Evolutionary conservation across 371 early-diverging fungal species (phyloP), one percentile per base, ranked within the genome.

Genomic region (Scutellospora calospora): DNA sequence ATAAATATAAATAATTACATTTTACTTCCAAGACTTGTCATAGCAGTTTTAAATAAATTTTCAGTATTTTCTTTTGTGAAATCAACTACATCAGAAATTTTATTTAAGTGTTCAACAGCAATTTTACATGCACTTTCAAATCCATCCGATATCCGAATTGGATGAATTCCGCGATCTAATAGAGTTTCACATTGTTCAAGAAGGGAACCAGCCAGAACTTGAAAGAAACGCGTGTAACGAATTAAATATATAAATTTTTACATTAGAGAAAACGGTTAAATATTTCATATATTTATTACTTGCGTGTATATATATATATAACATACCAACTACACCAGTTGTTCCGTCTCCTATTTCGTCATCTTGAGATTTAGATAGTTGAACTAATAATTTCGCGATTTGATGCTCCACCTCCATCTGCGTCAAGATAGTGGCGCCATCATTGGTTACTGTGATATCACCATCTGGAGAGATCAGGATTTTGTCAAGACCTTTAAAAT

Each of bases 321-420:
- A 88, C 89, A 80, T 89, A 95, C 95, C 94, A 84, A 99, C 99
- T 81, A 99, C 98, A 85, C 99, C 97, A 20, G 99, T 99, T 45
- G 99, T 99, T 77, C 99, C 99, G 88, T 99, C 99, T 80, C 99
- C 99, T 86, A 99, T 98, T 89, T 99, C 99, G 84, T 99, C 98
- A 89, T 99, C 99, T 90, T 99, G 99, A 80, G 97, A 93, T 89
- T 98, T 95, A 79, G 98, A 98, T 69, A 99, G 89, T 87, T 99
- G 98, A 20, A 99, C 98, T 75, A 99, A 88, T 27, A 99, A 91
- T 87, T 97, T 98, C 27, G 99, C 99, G 83, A 99, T 98, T 87
- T 99, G 98, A 88, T 99, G 98, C 82, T 98, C 97, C 54, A 99
- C 98, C 63, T 98, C 97, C 99, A 99, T 99, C 85, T 98, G 95